Base-by-base conservation (phyloP, 1,139 yeast genomes). In the Yamadazyma taylorii region DNA sequence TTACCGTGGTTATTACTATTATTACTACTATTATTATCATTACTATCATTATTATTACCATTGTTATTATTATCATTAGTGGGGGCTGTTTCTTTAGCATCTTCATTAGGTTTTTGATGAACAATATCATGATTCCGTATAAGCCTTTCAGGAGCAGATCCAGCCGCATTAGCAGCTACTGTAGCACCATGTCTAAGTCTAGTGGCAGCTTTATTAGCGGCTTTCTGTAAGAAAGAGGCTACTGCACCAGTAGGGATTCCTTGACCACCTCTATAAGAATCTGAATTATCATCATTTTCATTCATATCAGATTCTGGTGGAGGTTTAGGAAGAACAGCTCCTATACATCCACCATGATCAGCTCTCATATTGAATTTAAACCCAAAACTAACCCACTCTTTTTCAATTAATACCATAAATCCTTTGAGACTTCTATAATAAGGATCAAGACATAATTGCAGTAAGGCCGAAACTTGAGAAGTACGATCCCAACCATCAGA, bases 401-500 rank as follows among this genome's bases (percentile, higher is more conserved):
- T 90, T 53, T 94, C 98, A 5, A 94, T 72, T 21, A 92, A 67
- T 0, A 82, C 74, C 65, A 86, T 84, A 52, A 92, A 88, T 2
- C 98, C 98, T 41, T 86, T 83, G 7, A 86, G 51, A 0, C 98
- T 89, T 47, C 98, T 73, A 59, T 75, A 92, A 55, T 77, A 88
- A 0, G 97, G 97, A 58, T 94, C 98, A 16, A 90, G 69, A 54
- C 96, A 87, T 6, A 94, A 63, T 59, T 92, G 95, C 30, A 90
- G 80, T 42, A 92, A 63, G 3, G 96, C 85, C 8, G 90, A 77
- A 1, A 90, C 78, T 55, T 92, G 97, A 0, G 97, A 79, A 0
- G 98, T 94, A 41, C 98, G 70, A 57, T 92, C 98, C 98, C 98
- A 92, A 0, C 98, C 98, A 63, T 92, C 98, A 0, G 97, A 89